phyloP scores from a whole-genome alignment of 768 basidiomycete genomes.

The Mycena belliarum region DNA sequence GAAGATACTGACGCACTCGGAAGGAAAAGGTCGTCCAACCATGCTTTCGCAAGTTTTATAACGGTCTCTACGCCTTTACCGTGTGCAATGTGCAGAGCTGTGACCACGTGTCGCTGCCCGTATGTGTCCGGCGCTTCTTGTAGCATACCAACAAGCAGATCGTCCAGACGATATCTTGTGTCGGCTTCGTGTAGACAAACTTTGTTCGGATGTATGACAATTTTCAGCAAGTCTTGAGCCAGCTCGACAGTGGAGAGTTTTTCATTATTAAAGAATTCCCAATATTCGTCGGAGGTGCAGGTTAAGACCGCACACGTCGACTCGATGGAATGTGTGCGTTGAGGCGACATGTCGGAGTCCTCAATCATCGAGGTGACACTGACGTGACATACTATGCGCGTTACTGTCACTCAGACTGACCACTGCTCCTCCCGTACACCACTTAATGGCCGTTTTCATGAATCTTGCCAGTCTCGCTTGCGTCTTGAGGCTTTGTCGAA shows the following conservation, averaged over 20 bases:
- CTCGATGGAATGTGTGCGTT: background rate
- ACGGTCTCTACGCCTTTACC: slow-evolving; percentile 16
- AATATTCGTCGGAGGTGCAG: slow-evolving; percentile 1
- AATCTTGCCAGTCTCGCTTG: no score
- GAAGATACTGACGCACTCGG: slow-evolving; percentile 19
- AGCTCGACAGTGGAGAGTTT: background rate
- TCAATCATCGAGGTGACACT: no score
- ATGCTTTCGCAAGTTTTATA: slow-evolving; percentile 20
- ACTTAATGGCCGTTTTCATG: no score
- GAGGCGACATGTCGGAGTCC: background rate
- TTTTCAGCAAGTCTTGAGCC: background rate
- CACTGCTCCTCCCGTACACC: no score
- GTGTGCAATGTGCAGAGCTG: slow-evolving; percentile 23
- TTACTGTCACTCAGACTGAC: no score
- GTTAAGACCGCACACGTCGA: slow-evolving; percentile 7
- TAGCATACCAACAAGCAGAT: slow-evolving; percentile 16
- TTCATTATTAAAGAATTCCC: background rate
- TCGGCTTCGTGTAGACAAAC: background rate
- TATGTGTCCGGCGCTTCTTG: slow-evolving; percentile 18
- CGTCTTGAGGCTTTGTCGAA: no score
- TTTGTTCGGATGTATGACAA: slow-evolving; percentile 2
- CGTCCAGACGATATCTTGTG: slow-evolving; percentile 17
- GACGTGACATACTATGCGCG: no score
- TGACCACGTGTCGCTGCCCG: no score
- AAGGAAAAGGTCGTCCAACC: slow-evolving; percentile 22